These are phyloP conservation scores for Xylariaceae sp. DNA, from an alignment of 2,329 filamentous ascomycete species.

Conservation along the genomic window DNA sequence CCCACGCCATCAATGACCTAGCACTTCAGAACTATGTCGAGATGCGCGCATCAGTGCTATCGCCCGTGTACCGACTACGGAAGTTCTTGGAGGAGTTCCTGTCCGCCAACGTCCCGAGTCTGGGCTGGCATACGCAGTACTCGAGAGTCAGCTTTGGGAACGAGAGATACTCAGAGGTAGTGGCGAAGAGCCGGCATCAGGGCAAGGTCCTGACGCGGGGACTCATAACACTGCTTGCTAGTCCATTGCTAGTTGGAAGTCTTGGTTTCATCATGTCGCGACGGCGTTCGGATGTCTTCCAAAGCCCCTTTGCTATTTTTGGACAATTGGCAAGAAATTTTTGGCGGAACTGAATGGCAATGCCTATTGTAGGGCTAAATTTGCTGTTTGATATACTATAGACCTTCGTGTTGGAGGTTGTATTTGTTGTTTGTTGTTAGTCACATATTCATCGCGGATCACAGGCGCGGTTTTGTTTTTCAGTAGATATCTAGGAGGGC, in stretches of 20 bases:
- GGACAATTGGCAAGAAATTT: neutral
- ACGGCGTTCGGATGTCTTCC: conserved; percentile 7
- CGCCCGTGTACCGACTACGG: conserved; percentile 68
- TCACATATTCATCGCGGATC: too few species aligned
- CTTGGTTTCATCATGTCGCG: conserved; percentile 20
- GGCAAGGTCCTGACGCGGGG: conserved; percentile 52
- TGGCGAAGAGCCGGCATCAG: conserved; percentile 63
- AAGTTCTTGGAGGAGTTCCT: conserved; percentile 85
- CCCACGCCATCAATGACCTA: conserved; percentile 86
- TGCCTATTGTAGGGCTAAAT: neutral
- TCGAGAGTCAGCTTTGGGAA: conserved; percentile 90
- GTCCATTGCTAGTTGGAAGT: conserved; percentile 22
- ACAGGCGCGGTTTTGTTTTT: too few species aligned
- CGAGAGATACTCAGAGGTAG: conserved; percentile 80
- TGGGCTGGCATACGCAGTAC: conserved; percentile 92
- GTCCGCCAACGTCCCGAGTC: conserved; percentile 65
- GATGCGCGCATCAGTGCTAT: conserved; percentile 83
- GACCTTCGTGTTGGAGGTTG: neutral
- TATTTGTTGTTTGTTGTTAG: neutral
- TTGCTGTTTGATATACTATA: neutral
- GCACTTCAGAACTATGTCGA: conserved; percentile 88
- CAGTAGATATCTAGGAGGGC: too few species aligned
- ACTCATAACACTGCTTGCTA: conserved; percentile 35
- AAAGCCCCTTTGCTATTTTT: conserved; percentile 14
- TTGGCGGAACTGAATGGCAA: conserved; percentile 1